Evolutionary conservation across 768 basidiomycete genomes (phyloP), one percentile per base, ranked within the genome.

Genomic region (Favolaschia claudopus): DNA sequence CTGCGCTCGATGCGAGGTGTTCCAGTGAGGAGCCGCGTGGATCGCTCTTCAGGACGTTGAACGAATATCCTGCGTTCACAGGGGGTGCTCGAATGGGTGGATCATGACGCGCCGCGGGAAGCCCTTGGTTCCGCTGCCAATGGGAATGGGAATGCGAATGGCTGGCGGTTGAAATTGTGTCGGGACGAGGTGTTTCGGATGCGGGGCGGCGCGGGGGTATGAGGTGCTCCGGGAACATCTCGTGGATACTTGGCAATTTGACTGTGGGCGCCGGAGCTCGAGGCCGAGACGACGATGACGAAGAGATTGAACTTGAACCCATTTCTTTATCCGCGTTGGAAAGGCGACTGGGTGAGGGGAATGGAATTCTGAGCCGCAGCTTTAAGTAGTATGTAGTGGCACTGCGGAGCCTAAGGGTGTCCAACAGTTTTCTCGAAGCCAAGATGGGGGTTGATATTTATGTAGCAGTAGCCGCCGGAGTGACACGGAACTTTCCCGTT

Each of bases 181-280:
- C n/a, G n/a, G n/a, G n/a, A 34, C 33, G 33, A 10, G 13, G 28
- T 12, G 33, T 17, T 24, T 22, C 42, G 32, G 14, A 39, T 39
- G 31, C 5, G 49, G 19, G n/a, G 22, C 19, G 28, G 28, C 32
- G 36, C 10, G 12, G 31, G 8, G 42, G 42, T 32, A 45, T 38
- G 20, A 58, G 43, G 27, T 58, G 56, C 29, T 58, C 57, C 10
- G 58, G 58, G 43, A 59, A 59, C 37, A 59, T 59, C 12, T 59
- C 58, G 1, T 46, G 58, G 28, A 59, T 53, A 32, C 58, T 52
- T 1, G 58, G 58, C n/a, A 59, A 51, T n/a, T n/a, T n/a, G 15
- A 57, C 55, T 13, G 49, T 19, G 7, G 45, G 28, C 7, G 13
- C 20, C 33, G 55, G 49, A 12, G 46, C 42, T n/a, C 22, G 55